Base-by-base conservation (phyloP, 257 asterid species). In the Datura wrightii region DNA sequence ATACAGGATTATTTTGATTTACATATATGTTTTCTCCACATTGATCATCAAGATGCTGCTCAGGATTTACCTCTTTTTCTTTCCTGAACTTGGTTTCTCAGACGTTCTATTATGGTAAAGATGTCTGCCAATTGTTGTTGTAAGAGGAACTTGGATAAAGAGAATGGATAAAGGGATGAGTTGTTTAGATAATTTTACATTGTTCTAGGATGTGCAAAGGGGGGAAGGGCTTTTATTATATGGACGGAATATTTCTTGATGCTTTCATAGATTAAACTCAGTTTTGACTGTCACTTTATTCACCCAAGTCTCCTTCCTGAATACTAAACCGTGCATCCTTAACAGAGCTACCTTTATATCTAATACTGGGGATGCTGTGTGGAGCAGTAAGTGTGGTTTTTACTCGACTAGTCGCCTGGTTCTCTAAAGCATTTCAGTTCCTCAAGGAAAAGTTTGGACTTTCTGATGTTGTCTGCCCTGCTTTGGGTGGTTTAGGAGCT, bases 401-500 rank as follows among this genome's bases (percentile, higher is more conserved):
- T 88, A 90, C 96, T 56, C 93, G 95, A 70, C 84, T 97, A 89
- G 90, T 93, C 70, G 84, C 86, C 74, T 97, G 98, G 98, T 95
- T 94, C 90, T 87, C 87, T 16, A 87, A 89, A 62, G 88, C 89
- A 62, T 94, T 97, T 90, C 93, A 92, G 90, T 89, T 86, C 79
- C 48, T 92, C 53, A 94, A 89, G 88, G 97, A 94, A 71, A 92
- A 67, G 71, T 91, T 90, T 83, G 98, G 98, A 88, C 50, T 94
- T 80, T 91, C 97, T 63, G 94, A 93, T 87, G 99, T 97, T 69
- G 97, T 93, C 19, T 97, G 98, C 85, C 98, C 97, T 83, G 98
- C 98, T 88, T 82, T 97, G 89, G 99, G 99, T 67, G 98, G 98
- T 52, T 84, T 97, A 86, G 99, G 99, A 88, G 98, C 99, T 79